Conservation (phyloP, 2,329 filamentous ascomycete genomes). For the Alternaria brassicicola region DNA sequence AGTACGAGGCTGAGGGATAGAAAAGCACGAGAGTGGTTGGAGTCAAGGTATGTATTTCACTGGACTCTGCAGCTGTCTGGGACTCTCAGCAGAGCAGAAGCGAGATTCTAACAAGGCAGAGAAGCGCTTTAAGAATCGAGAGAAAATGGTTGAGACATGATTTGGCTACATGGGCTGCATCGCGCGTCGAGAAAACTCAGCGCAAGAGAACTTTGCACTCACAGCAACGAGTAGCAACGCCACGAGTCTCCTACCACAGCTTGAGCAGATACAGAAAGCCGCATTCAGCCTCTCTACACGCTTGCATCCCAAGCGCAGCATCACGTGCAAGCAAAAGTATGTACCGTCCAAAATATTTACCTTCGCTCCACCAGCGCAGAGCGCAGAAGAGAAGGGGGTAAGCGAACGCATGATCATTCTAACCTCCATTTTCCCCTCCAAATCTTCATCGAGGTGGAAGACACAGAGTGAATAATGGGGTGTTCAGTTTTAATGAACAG, state of each 20-base stretch:
- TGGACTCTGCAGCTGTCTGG: neutral
- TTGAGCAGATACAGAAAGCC: neutral
- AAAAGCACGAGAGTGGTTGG: neutral
- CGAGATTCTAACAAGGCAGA: neutral
- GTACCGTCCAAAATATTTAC: slow-evolving; percentile 56
- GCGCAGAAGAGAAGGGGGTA: slow-evolving; percentile 62
- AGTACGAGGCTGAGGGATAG: neutral
- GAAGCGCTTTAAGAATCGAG: neutral
- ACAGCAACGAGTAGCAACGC: neutral
- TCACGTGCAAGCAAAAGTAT: slow-evolving; percentile 30
- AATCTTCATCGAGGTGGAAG: slow-evolving; percentile 62
- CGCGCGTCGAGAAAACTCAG: neutral
- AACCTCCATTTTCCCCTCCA: slow-evolving; percentile 73
- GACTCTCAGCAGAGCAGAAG: neutral
- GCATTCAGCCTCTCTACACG: neutral
- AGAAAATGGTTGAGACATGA: neutral
- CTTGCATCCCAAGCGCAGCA: neutral
- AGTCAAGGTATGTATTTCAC: neutral
- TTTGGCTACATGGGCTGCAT: neutral
- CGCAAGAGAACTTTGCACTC: neutral
- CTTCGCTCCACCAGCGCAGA: slow-evolving; percentile 50
- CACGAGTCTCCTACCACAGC: neutral
- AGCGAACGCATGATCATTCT: slow-evolving; percentile 60
- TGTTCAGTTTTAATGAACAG: slow-evolving; percentile 49
- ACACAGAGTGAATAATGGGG: slow-evolving; percentile 70